Base-by-base conservation (phyloP, 371 early-diverging fungal species). In the Mucor plumbeus region DNA sequence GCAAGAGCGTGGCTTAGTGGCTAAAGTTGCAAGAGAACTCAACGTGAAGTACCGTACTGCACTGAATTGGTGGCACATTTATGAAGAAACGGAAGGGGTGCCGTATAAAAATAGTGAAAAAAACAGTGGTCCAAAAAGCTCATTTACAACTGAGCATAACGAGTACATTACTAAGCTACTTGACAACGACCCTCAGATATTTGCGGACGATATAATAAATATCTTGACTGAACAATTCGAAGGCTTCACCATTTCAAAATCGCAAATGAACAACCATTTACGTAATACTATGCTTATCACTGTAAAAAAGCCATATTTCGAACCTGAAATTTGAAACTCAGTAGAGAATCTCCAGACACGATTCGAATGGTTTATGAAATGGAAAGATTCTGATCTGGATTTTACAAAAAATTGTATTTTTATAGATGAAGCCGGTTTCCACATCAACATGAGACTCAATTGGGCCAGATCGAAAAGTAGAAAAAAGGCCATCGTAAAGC, bases 221-320 rank as follows among this genome's bases (percentile, higher is more conserved):
- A 55, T 56, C 35, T 67, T 67, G 56, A 67, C 67, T 55, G 44
- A 57, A 31, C 57, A 33, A 61, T 67, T 55, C 61, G 47, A 67
- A 61, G 56, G 55, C 31, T 67, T 54, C 36, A 41, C 35, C 35
- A 56, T 61, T 26, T 61, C 61, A 35, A 67, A 61, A 31, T 67
- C 43, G 44, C 67, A 67, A 61, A 55, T 61, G 39, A 67, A 67
- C 55, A 61, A 31, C 55, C 67, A 67, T 56, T 61, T 67, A 35
- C 56, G 43, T 36, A 61, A 61, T 38, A 61, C 35, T 36, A 43
- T 67, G 57, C 56, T 67, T 53, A 41, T 59, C 53, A 68, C 68
- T 58, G 56, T 67, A 33, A 63, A 58, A 39, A 67, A 58, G 36
- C 50, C 50, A 34, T 59, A 50, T 33, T 68, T 68, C 50, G 64